Evolutionary conservation across 352 stramenopile species (phyloP).

Genomic region (Vaucheria bursata): DNA sequence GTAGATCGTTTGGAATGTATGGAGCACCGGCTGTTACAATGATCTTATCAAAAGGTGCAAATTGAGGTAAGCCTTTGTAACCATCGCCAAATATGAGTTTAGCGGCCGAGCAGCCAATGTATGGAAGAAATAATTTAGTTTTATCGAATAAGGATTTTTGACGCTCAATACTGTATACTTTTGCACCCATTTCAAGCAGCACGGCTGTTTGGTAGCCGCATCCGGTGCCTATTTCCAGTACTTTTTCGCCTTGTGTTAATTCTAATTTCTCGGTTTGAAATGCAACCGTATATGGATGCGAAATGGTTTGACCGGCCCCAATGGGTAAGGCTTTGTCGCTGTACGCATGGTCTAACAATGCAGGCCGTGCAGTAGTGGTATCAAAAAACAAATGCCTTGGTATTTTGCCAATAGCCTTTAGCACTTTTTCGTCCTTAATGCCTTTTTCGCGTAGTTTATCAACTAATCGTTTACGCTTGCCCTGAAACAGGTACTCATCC

Average conservation of each 20-base stretch:
- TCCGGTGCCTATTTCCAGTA: not conserved
- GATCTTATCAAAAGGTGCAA: not conserved
- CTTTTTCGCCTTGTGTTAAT: not conserved
- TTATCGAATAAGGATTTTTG: not conserved
- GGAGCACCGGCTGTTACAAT: not conserved
- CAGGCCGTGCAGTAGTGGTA: too few relatives aligned
- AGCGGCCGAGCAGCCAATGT: not conserved
- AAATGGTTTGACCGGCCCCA: slow-evolving; percentile 1
- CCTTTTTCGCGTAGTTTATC: not conserved
- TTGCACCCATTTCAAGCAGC: not conserved
- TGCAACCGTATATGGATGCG: not conserved
- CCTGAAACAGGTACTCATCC: not conserved
- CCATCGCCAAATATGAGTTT: not conserved
- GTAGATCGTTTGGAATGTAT: not conserved
- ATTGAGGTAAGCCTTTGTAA: not conserved
- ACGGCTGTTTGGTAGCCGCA: not conserved
- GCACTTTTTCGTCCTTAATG: not conserved
- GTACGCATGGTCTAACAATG: not conserved
- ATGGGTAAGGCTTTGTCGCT: not conserved
- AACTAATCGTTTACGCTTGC: not conserved
- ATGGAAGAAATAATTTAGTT: not conserved
- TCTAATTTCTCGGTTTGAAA: not conserved
- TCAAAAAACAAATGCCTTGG: not conserved
- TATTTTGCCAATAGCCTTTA: not conserved
- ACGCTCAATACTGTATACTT: not conserved